Percentiles rank a stretch among this genome's conserved stretches.
phyloP scores from a whole-genome alignment of 495 filamentous ascomycete genomes.

The Xylaria cubensis region DNA sequence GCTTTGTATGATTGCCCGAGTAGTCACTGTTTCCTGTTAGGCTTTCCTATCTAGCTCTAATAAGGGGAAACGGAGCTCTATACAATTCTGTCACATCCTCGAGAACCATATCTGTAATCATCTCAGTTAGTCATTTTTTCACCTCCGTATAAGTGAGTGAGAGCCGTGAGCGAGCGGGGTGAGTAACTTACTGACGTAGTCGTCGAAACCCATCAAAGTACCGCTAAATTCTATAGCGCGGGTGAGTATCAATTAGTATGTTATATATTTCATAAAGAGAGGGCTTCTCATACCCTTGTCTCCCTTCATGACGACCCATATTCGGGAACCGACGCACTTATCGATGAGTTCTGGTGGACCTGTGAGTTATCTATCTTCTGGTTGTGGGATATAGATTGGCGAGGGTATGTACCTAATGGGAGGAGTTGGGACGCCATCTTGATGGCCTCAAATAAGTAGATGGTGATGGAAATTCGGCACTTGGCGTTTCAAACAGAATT shows the following conservation, averaged over 20 bases:
- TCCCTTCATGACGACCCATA: conserved; percentile 99
- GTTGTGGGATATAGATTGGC: not conserved
- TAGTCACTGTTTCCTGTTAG: conserved; percentile 72
- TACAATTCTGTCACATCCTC: conserved; percentile 98
- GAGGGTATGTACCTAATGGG: conserved; percentile 66
- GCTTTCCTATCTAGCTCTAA: not conserved
- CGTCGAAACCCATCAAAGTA: conserved; percentile 92
- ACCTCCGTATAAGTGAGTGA: conserved; percentile 22
- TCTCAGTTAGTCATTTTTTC: not conserved
- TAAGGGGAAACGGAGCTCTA: not conserved
- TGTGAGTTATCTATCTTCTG: conserved; percentile 31
- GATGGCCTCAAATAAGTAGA: conserved; percentile 1
- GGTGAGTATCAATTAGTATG: not conserved
- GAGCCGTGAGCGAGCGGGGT: not conserved
- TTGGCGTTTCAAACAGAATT: not conserved
- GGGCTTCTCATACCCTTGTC: conserved; percentile 75
- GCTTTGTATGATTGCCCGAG: conserved; percentile 80
- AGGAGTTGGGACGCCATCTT: conserved; percentile 82
- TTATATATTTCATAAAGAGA: not conserved
- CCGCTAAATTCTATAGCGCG: conserved; percentile 81
- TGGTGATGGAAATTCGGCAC: not conserved
- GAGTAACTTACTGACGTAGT: conserved; percentile 93
- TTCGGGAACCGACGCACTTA: conserved; percentile 95
- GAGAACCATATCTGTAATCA: conserved; percentile 85
- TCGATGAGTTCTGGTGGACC: conserved; percentile 85